Evolutionary conservation across 2,329 filamentous ascomycete genomes (phyloP).

Genomic region (Claviceps sp.): DNA sequence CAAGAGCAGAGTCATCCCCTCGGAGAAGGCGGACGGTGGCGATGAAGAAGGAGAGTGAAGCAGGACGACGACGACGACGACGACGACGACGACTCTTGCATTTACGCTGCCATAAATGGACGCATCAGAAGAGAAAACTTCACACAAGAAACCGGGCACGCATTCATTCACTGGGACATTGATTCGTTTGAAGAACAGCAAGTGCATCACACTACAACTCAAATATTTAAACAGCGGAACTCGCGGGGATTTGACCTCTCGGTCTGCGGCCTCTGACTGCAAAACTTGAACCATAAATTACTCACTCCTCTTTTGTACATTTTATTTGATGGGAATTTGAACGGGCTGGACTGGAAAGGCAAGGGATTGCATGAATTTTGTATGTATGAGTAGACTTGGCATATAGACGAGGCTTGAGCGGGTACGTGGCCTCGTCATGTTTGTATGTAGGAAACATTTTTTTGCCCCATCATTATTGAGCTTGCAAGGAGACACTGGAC

Average conservation of each 20-base stretch:
- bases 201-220: no score
- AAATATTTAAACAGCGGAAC: no score
- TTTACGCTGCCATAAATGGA: neutral
- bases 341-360: neutral
- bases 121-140: no score
- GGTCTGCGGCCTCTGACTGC: neutral
- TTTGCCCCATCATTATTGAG: no score
- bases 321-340: neutral
- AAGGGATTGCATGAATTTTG: neutral
- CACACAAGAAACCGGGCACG: no score
- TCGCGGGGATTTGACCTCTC: no score
- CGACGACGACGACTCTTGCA: neutral
- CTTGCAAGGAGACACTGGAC: no score
- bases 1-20: constrained; percentile 51
- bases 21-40: constrained; percentile 31
- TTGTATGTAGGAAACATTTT: no score
- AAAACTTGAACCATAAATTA: neutral
- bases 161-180: no score
- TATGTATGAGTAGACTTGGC: neutral
- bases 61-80: neutral
- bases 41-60: constrained; percentile 22
- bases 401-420: no score
- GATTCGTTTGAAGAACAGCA: no score
- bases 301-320: neutral
- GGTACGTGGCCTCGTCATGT: no score